Percentiles rank a stretch among this genome's conserved stretches.
Conservation (phyloP, 2,329 filamentous ascomycete species). For the Polychaeton citri region DNA sequence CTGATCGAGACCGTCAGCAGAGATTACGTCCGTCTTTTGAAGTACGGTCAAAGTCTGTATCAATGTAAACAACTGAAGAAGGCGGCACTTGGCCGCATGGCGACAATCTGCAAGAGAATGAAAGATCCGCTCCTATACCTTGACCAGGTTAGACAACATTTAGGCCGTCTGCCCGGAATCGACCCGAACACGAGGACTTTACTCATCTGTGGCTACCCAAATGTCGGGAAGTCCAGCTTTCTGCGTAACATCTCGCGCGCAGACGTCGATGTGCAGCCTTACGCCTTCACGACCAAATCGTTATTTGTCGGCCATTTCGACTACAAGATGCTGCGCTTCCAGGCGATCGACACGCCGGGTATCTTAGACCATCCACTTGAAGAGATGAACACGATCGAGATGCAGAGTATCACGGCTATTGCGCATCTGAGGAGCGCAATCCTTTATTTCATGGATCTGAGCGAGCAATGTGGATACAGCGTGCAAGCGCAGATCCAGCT, state of each 20-base stretch:
- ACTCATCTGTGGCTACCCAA: constrained; percentile 93
- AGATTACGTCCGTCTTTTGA: constrained; percentile 90
- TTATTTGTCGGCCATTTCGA: constrained; percentile 97
- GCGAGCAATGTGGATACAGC: constrained; percentile 91
- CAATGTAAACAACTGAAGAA: constrained; percentile 99
- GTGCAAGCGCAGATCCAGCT: constrained; percentile 86
- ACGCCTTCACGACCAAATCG: constrained; percentile 96
- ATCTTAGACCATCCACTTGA: constrained; percentile 94
- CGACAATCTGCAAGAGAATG: constrained; percentile 84
- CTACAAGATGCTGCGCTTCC: constrained; percentile 83
- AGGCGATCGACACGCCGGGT: constrained; percentile 96
- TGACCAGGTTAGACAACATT: constrained; percentile 91
- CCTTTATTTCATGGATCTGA: constrained; percentile 96
- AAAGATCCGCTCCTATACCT: constrained; percentile 93
- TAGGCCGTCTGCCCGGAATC: constrained; percentile 94
- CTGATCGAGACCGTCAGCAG: constrained; percentile 90
- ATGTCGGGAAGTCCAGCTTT: constrained; percentile 95
- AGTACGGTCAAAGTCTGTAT: constrained; percentile 93
- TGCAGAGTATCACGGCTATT: constrained; percentile 97
- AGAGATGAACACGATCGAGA: constrained; percentile 99
- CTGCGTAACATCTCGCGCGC: constrained; percentile 81
- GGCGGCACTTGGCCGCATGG: constrained; percentile 93
- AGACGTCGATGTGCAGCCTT: constrained; percentile 93
- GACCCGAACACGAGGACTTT: constrained; percentile 95
- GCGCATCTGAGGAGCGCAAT: constrained; percentile 91